These are phyloP conservation scores for Trematosphaeria pertusa DNA, from an alignment of 2,329 filamentous ascomycete genomes.

Conservation along the genomic window DNA sequence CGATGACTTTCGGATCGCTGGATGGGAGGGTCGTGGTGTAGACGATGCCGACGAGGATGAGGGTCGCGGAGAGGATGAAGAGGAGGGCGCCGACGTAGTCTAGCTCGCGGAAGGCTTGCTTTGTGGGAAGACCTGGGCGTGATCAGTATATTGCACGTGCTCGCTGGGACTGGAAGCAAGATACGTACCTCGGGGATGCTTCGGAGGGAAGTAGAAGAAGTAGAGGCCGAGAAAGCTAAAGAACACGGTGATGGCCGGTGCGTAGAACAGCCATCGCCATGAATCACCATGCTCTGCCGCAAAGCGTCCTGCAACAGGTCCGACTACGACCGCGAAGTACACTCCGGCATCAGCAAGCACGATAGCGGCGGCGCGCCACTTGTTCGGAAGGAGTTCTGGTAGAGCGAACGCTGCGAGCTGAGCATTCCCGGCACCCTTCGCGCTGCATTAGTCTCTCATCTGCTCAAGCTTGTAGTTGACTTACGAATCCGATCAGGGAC, in stretches of 20 bases:
- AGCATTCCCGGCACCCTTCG: slow-evolving; percentile 26
- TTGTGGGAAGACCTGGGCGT: slow-evolving; percentile 21
- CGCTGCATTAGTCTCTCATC: no score
- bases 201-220: slow-evolving; percentile 51
- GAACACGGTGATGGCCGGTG: slow-evolving; percentile 51
- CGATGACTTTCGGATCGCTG: slow-evolving; percentile 36
- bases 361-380: slow-evolving; percentile 45
- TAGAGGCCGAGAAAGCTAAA: slow-evolving; percentile 55
- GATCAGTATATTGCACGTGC: background rate
- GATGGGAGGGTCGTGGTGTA: slow-evolving; percentile 37
- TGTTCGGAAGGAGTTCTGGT: slow-evolving; percentile 58
- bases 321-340: slow-evolving; percentile 56
- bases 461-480: no score
- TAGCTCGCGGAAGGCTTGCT: slow-evolving; percentile 34
- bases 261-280: slow-evolving; percentile 58
- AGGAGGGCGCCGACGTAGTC: slow-evolving; percentile 42
- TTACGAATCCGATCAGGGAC: slow-evolving; percentile 52
- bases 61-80: slow-evolving; percentile 35
- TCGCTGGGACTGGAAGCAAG: background rate
- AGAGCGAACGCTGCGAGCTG: slow-evolving; percentile 54
- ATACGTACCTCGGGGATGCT: slow-evolving; percentile 43
- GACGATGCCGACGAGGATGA: slow-evolving; percentile 44
- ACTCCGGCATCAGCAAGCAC: slow-evolving; percentile 37
- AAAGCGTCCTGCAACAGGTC: slow-evolving; percentile 55
- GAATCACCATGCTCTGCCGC: slow-evolving; percentile 43